Percentiles rank a stretch among this genome's conserved stretches.
Evolutionary conservation across 73 alveolate species (phyloP).

Genomic region (Paramecium primaurelia): DNA sequence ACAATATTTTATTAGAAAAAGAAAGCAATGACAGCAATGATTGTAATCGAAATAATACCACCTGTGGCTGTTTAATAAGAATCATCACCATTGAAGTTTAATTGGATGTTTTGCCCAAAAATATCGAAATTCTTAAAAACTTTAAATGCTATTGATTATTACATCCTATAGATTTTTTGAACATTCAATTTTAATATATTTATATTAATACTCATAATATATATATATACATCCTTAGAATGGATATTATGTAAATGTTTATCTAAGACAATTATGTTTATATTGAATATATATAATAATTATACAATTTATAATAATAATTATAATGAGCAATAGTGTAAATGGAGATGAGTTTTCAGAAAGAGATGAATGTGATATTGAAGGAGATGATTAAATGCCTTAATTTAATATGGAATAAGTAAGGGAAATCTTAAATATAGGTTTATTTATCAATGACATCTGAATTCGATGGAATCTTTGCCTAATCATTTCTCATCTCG

Average conservation of each 20-base stretch:
- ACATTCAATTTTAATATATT: background rate
- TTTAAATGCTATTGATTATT: background rate
- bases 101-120: background rate
- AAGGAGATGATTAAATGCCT: background rate
- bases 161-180: background rate
- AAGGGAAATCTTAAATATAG: background rate
- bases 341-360: background rate
- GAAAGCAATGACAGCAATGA: background rate
- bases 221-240: background rate
- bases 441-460: background rate
- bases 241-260: background rate
- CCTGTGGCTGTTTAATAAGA: slow-evolving; percentile 2
- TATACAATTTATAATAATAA: background rate
- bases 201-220: background rate
- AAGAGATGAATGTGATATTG: background rate
- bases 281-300: background rate
- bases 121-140: background rate
- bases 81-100: slow-evolving; percentile 23
- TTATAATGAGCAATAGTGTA: slow-evolving; percentile 13
- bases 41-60: background rate
- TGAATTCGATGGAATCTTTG: background rate
- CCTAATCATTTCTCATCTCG: background rate
- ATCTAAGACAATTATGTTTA: background rate
- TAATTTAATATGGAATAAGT: background rate
- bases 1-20: slow-evolving; percentile 2